phyloP scores from a whole-genome alignment of 2,329 filamentous ascomycete genomes.

The Tolypocladium ovalisporum region DNA sequence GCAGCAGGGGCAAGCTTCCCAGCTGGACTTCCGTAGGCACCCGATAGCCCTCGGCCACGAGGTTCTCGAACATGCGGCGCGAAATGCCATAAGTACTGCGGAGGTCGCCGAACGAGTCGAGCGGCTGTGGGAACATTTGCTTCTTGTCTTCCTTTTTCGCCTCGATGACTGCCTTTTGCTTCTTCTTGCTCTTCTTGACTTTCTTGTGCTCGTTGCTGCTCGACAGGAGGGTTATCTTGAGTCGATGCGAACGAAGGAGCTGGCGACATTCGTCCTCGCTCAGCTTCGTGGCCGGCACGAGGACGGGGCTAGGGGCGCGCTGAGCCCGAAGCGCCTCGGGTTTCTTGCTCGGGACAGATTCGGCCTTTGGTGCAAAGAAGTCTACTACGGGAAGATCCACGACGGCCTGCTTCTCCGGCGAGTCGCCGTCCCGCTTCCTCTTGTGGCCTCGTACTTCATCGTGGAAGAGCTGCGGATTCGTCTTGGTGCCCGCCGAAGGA shows the following conservation, averaged over 20 bases:
- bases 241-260: constrained; percentile 65
- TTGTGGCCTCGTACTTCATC: constrained; percentile 42
- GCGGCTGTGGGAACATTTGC: constrained; percentile 66
- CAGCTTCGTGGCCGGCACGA: constrained; percentile 25
- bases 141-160: constrained; percentile 42
- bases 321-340: constrained; percentile 10
- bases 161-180: constrained; percentile 33
- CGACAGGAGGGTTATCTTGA: constrained; percentile 73
- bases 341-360: constrained; percentile 20
- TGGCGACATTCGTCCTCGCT: constrained; percentile 63
- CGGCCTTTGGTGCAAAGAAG: constrained; percentile 45
- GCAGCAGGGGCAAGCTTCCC: constrained; percentile 68
- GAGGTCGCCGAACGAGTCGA: constrained; percentile 67
- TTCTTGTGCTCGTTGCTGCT: constrained; percentile 30
- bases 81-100: constrained; percentile 63
- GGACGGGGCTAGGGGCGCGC: constrained; percentile 16
- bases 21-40: constrained; percentile 92
- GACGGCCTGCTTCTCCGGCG: constrained; percentile 17
- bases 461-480: constrained; percentile 62
- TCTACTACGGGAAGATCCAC: constrained; percentile 37
- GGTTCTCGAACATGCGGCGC: constrained; percentile 62
- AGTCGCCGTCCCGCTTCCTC: constrained; percentile 38
- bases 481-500: constrained; percentile 52
- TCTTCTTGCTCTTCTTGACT: constrained; percentile 45
- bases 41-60: constrained; percentile 73